Evolutionary conservation across 2,329 filamentous ascomycete genomes (phyloP), one percentile per base, ranked within the genome.

Genomic region (Diaporthe eres): DNA sequence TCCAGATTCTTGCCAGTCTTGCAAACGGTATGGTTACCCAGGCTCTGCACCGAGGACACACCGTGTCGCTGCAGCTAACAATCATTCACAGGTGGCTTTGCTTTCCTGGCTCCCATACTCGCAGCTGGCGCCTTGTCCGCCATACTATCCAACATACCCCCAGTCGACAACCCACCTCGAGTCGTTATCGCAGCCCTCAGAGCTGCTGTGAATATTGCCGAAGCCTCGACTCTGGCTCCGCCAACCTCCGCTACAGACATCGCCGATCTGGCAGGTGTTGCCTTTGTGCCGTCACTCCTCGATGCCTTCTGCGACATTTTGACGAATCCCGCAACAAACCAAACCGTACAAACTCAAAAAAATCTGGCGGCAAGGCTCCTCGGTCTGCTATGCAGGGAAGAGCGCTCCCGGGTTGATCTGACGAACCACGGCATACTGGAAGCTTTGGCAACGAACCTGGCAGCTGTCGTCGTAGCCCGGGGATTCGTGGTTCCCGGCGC

Each of bases 1-100:
- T 96, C 53, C 92, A 97, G 78, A 90, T 98, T n/a, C 86, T 98
- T 49, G 93, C 93, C 63, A 97, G 94, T 83, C 91, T 98, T 81
- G 94, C 95, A 75, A 93, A 94, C 85, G 95, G 96, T 95, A 88
- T 80, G 88, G 80, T 31, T 15, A 34, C 9, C 25, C 25, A 34
- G 13, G 15, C 22, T 70, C 49, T 70, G 8, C 6, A 22, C 55
- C 37, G 22, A n/a, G 12, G 8, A 19, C 58, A 13, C 15, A 44
- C 12, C 17, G 34, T 47, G 37, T 57, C 4, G 7, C n/a, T 39
- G 17, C n/a, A 31, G 60, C 73, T 77, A 28, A 77, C 31, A 72
- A 60, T 49, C 4, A 34, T 55, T 72, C 80, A 71, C 81, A 97
- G 95, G 94, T 79, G 96, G 96, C 8, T 91, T 95, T 60, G 87